Evolutionary conservation across 176 grass and related monocot genomes (phyloP).

Genomic region (Poa annua): DNA sequence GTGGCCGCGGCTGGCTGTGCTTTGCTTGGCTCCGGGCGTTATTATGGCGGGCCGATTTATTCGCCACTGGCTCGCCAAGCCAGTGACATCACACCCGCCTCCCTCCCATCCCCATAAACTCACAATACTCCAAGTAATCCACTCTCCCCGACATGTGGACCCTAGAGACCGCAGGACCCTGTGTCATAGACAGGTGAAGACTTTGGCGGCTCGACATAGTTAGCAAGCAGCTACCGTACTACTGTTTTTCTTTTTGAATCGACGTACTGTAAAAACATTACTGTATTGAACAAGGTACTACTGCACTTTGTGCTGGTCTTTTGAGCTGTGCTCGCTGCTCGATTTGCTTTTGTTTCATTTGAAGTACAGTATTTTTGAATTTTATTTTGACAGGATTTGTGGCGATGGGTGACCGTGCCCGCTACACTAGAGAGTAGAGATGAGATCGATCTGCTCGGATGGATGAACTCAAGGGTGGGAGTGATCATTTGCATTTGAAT

Average conservation of each 20-base stretch:
- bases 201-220: not conserved
- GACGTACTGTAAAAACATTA: not conserved
- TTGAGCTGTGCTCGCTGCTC: conserved; percentile 25
- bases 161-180: fast-evolving
- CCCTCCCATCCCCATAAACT: too few species aligned
- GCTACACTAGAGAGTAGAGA: not conserved
- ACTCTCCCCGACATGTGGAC: not conserved
- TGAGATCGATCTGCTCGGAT: conserved; percentile 8
- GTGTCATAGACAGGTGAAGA: not conserved
- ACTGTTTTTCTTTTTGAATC: not conserved
- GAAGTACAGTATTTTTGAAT: conserved; percentile 9
- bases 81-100: conserved; percentile 20
- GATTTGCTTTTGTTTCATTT: conserved; percentile 14
- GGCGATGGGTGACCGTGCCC: not conserved
- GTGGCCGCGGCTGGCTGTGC: conserved; percentile 15
- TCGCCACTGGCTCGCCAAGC: conserved; percentile 18
- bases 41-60: conserved; percentile 57
- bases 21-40: conserved; percentile 49
- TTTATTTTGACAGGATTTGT: conserved; percentile 44
- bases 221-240: not conserved
- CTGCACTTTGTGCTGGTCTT: conserved; percentile 25
- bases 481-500: conserved; percentile 49
- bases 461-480: not conserved
- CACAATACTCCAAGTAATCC: fast-evolving
- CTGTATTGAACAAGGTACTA: conserved; percentile 2